A percentile compares a stretch with the other conserved stretches of the same genome.
Conservation (phyloP, 306 rosid genomes). For the Acacia melanoxylon region DNA sequence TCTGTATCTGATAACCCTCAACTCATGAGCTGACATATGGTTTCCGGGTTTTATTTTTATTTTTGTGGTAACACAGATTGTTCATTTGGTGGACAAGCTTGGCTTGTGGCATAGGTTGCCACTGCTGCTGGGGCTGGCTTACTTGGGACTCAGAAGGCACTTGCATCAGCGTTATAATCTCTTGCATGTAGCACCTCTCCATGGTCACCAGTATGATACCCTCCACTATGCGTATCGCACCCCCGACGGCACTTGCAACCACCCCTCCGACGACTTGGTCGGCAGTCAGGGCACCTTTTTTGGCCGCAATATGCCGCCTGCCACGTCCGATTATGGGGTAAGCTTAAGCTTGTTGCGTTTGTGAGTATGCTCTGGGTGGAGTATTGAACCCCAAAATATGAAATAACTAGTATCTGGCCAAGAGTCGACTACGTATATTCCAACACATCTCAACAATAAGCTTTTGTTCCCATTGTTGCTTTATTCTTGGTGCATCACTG, state of each 20-base stretch:
- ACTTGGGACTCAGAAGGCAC: slow-evolving; percentile 70
- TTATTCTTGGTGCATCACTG: not conserved
- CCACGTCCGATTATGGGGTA: slow-evolving; percentile 53
- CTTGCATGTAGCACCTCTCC: slow-evolving; percentile 48
- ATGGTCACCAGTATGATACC: slow-evolving; percentile 47
- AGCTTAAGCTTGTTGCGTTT: not conserved
- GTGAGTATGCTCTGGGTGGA: not conserved
- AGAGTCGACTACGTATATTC: no score
- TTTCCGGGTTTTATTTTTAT: no score
- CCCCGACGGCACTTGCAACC: slow-evolving; percentile 65
- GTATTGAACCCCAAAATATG: not conserved
- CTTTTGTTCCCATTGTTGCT: not conserved
- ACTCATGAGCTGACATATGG: not conserved
- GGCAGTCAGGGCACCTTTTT: slow-evolving; percentile 71
- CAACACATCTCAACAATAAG: not conserved
- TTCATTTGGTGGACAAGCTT: slow-evolving; percentile 66
- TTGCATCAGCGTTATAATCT: slow-evolving; percentile 70
- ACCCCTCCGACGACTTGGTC: slow-evolving; percentile 46
- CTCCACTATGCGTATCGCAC: slow-evolving; percentile 46
- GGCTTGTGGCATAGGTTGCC: slow-evolving; percentile 73
- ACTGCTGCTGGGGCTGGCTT: slow-evolving; percentile 56
- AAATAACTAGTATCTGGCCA: not conserved
- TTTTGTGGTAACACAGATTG: slow-evolving; percentile 29
- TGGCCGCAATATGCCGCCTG: slow-evolving; percentile 77
- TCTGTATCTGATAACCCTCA: not conserved